phyloP scores from a whole-genome alignment of 108 stramenopile genomes.

The Aurantiochytrium sp. region DNA sequence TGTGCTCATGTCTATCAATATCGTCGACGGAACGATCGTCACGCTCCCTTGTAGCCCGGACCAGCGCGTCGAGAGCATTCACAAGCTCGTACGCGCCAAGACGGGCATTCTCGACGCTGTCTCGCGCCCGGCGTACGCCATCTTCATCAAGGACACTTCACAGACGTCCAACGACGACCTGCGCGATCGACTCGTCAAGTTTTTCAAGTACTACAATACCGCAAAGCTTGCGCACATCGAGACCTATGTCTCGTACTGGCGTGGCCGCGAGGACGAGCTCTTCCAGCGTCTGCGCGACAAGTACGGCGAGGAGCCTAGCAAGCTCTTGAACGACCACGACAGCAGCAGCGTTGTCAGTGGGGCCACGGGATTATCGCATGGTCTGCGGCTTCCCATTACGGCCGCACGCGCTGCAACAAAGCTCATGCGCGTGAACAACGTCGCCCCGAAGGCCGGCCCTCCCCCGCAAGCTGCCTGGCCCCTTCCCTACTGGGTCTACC shows the following conservation, averaged over 20 bases:
- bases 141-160: background rate
- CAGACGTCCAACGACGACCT: background rate
- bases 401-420: background rate
- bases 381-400: background rate
- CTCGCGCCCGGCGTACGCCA: background rate
- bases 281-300: background rate
- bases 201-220: conserved; percentile 7
- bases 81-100: conserved; percentile 26
- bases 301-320: background rate
- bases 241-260: background rate
- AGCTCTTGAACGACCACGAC: background rate
- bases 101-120: conserved; percentile 5
- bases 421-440: background rate
- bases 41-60: conserved; percentile 60
- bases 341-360: background rate
- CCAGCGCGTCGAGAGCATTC: conserved; percentile 51
- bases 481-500: background rate
- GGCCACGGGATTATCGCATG: background rate
- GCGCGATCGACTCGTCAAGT: background rate
- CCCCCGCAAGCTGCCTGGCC: background rate
- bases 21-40: conserved; percentile 51
- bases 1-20: conserved; percentile 51
- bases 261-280: background rate
- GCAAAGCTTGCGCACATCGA: background rate
- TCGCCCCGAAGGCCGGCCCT: background rate